phyloP scores from a whole-genome alignment of 441 rosid genomes.

The Gossypium gossypioides region DNA sequence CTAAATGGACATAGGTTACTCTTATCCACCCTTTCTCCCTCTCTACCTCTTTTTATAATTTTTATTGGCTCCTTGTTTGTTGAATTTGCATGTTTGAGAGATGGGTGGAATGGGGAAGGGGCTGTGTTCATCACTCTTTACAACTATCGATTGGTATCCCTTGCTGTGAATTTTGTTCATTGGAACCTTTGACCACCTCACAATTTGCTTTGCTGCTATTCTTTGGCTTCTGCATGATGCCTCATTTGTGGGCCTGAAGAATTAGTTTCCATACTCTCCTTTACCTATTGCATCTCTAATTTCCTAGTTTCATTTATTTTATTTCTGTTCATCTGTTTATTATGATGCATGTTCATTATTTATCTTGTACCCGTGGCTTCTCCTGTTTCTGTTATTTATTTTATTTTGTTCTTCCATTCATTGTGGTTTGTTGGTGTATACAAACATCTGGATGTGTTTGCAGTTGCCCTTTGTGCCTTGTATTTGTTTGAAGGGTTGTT shows the following conservation, averaged over 20 bases:
- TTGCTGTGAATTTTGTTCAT: neutral
- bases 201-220: neutral
- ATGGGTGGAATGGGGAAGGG: neutral
- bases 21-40: neutral
- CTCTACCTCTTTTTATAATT: neutral
- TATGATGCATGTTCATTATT: neutral
- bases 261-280: neutral
- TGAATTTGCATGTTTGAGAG: neutral
- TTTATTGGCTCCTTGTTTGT: neutral
- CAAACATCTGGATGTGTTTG: neutral
- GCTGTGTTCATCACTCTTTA: neutral
- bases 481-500: neutral
- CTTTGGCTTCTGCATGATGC: neutral
- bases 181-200: neutral
- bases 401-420: neutral
- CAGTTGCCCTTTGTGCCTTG: neutral
- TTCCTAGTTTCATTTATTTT: neutral
- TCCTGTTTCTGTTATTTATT: neutral
- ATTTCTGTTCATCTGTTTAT: neutral
- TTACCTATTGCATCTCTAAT: neutral
- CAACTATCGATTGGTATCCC: neutral
- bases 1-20: neutral
- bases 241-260: neutral
- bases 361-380: neutral
- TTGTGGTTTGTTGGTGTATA: neutral